Evolutionary conservation across 768 basidiomycete genomes (phyloP).

Genomic region (Russula brevipes): DNA sequence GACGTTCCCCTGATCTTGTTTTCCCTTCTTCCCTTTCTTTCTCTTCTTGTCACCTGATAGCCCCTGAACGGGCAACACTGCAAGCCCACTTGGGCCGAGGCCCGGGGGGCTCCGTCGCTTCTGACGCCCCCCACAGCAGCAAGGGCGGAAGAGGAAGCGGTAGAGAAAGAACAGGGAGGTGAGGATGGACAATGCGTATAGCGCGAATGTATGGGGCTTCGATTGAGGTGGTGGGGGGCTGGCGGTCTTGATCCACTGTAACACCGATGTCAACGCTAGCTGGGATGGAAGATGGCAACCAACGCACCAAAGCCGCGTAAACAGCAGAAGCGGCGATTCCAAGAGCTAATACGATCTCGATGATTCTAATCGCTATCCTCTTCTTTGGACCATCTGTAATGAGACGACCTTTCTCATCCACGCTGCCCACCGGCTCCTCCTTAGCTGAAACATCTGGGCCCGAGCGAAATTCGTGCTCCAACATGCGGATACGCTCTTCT

Average conservation of each 20-base stretch:
- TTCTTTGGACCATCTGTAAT: slow-evolving; percentile 61
- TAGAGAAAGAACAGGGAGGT: slow-evolving; percentile 49
- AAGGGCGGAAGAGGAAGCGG: slow-evolving; percentile 55
- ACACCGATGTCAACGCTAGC: slow-evolving; percentile 12
- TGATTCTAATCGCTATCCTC: slow-evolving; percentile 43
- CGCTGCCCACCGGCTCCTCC: slow-evolving; percentile 53
- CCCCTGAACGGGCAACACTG: slow-evolving; percentile 60
- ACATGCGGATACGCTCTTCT: slow-evolving; percentile 65
- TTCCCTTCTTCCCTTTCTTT: slow-evolving; percentile 36
- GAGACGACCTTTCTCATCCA: slow-evolving; percentile 51
- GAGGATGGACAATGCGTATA: slow-evolving; percentile 53
- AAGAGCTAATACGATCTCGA: slow-evolving; percentile 48
- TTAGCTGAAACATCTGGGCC: slow-evolving; percentile 34
- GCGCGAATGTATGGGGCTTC: slow-evolving; percentile 48
- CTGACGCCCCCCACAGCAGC: slow-evolving; percentile 42
- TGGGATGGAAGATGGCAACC: slow-evolving; percentile 24
- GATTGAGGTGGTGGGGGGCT: slow-evolving; percentile 50
- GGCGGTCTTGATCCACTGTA: slow-evolving; percentile 51
- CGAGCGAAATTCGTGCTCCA: slow-evolving; percentile 55
- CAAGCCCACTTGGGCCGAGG: slow-evolving; percentile 39
- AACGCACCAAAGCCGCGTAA: slow-evolving; percentile 56
- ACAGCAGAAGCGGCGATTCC: slow-evolving; percentile 52
- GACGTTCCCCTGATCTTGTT: slow-evolving; percentile 41
- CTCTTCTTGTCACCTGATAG: slow-evolving; percentile 42
- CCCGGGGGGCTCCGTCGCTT: slow-evolving; percentile 29